These are phyloP conservation scores for Trypanosoma rangeli DNA, from an alignment of 208 protist species.

Conservation along the genomic window DNA sequence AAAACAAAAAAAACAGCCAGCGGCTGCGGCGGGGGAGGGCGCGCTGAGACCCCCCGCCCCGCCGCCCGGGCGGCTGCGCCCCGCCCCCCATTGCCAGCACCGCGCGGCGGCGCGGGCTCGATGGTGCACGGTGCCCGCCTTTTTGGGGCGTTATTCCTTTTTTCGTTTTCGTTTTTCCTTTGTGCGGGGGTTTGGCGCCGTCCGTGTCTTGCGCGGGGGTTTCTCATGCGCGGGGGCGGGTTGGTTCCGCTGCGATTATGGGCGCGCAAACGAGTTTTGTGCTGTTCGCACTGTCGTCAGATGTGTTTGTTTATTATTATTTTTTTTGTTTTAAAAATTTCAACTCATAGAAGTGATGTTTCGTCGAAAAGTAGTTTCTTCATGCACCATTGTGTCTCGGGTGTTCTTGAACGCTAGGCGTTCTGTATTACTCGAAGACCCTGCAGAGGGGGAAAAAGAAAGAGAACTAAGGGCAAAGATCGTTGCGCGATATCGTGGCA, in stretches of 20 bases:
- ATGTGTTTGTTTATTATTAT: not conserved
- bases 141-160: too few species aligned
- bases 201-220: not conserved
- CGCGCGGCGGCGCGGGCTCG: too few species aligned
- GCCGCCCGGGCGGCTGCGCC: too few species aligned
- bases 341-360: constrained; percentile 16
- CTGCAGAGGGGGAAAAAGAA: constrained; percentile 46
- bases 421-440: constrained; percentile 25
- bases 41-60: too few species aligned
- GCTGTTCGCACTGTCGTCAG: not conserved
- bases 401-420: constrained; percentile 11
- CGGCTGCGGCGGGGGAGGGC: too few species aligned
- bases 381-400: not conserved
- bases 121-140: too few species aligned
- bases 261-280: too few species aligned
- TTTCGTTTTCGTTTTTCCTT: not conserved
- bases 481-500: constrained; percentile 45
- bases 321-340: constrained; percentile 84
- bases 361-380: constrained; percentile 17
- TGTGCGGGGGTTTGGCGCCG: not conserved
- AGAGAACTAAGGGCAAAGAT: constrained; percentile 52
- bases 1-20: too few species aligned
- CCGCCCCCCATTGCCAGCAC: too few species aligned
- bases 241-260: too few species aligned
- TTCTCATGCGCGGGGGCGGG: not conserved